A percentile compares a stretch with the other conserved stretches of the same genome.
Conservation (phyloP, 2,329 filamentous ascomycete genomes). For the Verticillium longisporum region DNA sequence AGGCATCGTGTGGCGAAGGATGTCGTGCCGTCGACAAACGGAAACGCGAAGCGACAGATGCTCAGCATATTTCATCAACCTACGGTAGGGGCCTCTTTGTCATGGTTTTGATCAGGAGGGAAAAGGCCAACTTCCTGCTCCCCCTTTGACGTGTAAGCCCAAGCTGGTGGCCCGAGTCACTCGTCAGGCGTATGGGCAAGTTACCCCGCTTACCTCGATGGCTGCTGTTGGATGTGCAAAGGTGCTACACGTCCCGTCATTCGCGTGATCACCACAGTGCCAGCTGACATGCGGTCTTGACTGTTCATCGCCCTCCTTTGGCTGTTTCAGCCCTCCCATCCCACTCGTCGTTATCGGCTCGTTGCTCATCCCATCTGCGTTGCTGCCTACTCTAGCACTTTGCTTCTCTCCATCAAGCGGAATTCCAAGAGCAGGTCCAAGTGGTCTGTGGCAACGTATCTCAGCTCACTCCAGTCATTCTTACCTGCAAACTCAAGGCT, state of each 20-base stretch:
- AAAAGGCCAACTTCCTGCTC: neutral
- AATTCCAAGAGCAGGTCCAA: too few relatives aligned
- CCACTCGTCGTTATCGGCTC: neutral
- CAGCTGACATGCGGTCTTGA: neutral
- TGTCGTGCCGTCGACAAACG: too few relatives aligned
- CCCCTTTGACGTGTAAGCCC: neutral
- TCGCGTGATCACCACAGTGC: neutral
- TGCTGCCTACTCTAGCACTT: neutral
- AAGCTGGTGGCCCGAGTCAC: neutral
- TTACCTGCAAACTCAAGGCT: too few relatives aligned
- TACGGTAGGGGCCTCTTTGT: too few relatives aligned
- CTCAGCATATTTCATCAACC: too few relatives aligned
- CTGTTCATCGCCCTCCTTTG: neutral
- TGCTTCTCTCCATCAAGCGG: too few relatives aligned
- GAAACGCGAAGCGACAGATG: too few relatives aligned
- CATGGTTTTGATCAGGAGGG: too few relatives aligned
- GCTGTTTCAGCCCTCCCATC: neutral
- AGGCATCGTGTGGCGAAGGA: too few relatives aligned
- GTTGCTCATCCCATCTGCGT: neutral
- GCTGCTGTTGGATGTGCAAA: neutral
- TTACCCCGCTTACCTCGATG: neutral
- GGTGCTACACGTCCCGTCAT: neutral
- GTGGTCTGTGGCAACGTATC: too few relatives aligned
- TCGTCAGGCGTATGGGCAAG: neutral
- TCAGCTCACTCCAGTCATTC: too few relatives aligned